Evolutionary conservation across 2,329 filamentous ascomycete genomes (phyloP).

Genomic region (Pseudopithomyces chartarum): DNA sequence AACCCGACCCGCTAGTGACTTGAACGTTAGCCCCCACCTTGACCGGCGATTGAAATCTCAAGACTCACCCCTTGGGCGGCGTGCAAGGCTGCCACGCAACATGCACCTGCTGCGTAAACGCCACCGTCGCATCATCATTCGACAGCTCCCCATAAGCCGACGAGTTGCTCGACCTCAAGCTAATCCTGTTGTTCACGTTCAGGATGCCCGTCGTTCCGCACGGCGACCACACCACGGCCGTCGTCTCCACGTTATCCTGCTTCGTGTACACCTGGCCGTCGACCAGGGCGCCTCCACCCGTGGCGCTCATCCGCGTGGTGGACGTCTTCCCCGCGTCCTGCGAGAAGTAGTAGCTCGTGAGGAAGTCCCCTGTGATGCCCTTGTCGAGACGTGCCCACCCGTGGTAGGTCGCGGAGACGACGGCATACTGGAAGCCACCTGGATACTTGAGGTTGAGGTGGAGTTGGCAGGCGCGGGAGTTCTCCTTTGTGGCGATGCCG

Average conservation of each 20-base stretch:
- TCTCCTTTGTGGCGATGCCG: constrained; percentile 26
- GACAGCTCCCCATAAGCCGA: constrained; percentile 33
- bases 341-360: constrained; percentile 45
- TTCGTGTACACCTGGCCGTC: constrained; percentile 51
- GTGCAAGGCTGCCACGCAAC: constrained; percentile 40
- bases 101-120: constrained; percentile 42
- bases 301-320: constrained; percentile 30
- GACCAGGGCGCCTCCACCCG: constrained; percentile 45
- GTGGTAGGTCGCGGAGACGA: constrained; percentile 44
- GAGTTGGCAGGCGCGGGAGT: constrained; percentile 45
- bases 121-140: constrained; percentile 42
- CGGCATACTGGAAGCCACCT: constrained; percentile 46
- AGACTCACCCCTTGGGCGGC: constrained; percentile 20
- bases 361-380: constrained; percentile 40
- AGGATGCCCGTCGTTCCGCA: constrained; percentile 40
- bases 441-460: constrained; percentile 43
- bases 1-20: constrained; percentile 9
- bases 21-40: not conserved
- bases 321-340: constrained; percentile 38
- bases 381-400: constrained; percentile 41
- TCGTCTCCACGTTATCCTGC: constrained; percentile 48
- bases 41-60: not conserved
- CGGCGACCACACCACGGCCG: constrained; percentile 39
- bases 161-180: constrained; percentile 26
- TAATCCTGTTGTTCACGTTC: constrained; percentile 42